Conservation (phyloP, 1,139 yeast genomes). For the Sugiyamaella japonica region DNA sequence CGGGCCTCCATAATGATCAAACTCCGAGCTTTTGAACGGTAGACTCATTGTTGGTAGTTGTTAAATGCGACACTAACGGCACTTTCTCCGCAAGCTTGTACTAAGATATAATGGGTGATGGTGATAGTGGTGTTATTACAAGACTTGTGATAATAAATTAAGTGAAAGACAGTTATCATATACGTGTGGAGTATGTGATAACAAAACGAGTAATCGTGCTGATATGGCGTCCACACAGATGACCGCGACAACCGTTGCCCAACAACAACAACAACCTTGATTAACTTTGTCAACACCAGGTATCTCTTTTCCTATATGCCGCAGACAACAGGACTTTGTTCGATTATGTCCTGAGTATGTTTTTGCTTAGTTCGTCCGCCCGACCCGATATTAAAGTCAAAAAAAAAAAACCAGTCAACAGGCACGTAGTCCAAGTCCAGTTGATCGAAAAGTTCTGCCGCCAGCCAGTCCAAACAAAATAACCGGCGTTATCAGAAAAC, state of each 20-base stretch:
- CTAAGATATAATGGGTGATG: neutral
- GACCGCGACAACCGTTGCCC: no score
- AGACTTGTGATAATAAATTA: neutral
- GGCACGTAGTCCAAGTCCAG: neutral
- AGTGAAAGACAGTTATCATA: neutral
- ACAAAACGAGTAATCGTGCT: no score
- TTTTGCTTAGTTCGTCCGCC: neutral
- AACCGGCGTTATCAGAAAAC: no score
- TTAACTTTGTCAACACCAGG: neutral
- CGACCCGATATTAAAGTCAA: no score
- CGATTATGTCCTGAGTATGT: no score
- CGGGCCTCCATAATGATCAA: conserved; percentile 30
- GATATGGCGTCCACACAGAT: no score
- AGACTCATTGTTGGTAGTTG: conserved; percentile 29
- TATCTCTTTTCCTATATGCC: no score
- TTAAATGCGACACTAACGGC: neutral
- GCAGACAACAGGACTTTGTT: no score
- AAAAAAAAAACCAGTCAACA: neutral
- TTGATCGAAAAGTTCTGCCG: no score
- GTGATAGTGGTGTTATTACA: neutral
- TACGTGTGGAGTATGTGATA: neutral
- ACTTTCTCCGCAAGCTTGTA: no score
- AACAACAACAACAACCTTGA: neutral
- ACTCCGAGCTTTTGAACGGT: conserved; percentile 35
- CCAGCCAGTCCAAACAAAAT: no score